Evolutionary conservation across 2,329 filamentous ascomycete genomes (phyloP).

Genomic region (Cordyceps cateniannulata): DNA sequence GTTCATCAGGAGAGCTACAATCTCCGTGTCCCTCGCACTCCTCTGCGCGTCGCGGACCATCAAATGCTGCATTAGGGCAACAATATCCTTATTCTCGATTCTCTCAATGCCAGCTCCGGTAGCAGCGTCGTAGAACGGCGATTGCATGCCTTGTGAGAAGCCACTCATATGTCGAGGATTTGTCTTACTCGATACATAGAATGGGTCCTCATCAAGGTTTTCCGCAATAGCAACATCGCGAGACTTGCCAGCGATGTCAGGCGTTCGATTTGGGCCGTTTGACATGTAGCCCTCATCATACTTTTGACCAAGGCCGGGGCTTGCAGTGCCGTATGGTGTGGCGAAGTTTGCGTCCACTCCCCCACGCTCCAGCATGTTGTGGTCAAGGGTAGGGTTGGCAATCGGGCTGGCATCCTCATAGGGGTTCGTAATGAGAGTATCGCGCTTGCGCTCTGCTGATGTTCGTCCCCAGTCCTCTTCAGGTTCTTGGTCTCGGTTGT

Average conservation of each 20-base stretch:
- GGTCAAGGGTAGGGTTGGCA: constrained; percentile 46
- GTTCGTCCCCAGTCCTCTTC: constrained; percentile 60
- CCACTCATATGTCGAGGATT: constrained; percentile 70
- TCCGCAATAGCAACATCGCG: constrained; percentile 45
- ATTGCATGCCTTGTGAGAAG: constrained; percentile 85
- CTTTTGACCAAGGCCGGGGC: constrained; percentile 54
- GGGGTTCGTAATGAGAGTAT: constrained; percentile 61
- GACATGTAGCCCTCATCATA: constrained; percentile 90
- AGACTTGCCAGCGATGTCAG: constrained; percentile 50
- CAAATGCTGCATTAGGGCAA: constrained; percentile 96
- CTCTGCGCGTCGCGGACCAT: constrained; percentile 95
- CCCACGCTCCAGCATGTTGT: constrained; percentile 38
- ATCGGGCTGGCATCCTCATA: constrained; percentile 60
- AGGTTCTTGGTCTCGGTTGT: constrained; percentile 46
- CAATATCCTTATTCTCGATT: constrained; percentile 94
- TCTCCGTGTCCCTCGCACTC: constrained; percentile 93
- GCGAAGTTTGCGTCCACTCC: constrained; percentile 35
- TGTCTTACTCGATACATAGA: constrained; percentile 48
- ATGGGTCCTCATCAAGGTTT: constrained; percentile 58
- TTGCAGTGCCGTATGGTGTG: constrained; percentile 44
- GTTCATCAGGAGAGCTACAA: constrained; percentile 86
- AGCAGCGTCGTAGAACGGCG: constrained; percentile 83
- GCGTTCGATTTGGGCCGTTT: constrained; percentile 53
- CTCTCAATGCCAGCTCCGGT: constrained; percentile 83
- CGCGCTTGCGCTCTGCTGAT: constrained; percentile 57